Conservation (phyloP, 106 monocot species). For the Dactylorhiza incarnata region DNA sequence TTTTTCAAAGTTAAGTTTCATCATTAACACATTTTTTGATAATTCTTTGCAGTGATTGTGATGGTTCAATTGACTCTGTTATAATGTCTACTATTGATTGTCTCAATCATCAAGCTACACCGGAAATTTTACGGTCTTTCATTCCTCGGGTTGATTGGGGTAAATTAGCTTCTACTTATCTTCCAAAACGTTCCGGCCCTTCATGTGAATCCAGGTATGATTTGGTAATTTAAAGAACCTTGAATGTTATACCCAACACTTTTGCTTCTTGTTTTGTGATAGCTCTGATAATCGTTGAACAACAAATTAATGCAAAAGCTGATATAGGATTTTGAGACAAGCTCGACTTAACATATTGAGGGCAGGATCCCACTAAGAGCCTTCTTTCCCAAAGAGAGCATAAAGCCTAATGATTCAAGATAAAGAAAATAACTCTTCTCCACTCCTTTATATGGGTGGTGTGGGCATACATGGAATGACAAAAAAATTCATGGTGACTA, state of each 20-base stretch:
- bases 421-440: too few relatives aligned
- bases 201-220: conserved; percentile 90
- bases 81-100: conserved; percentile 20
- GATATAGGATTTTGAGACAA: too few relatives aligned
- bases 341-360: too few relatives aligned
- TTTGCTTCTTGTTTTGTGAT: background rate
- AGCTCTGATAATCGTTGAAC: too few relatives aligned
- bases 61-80: conserved; percentile 29
- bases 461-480: too few relatives aligned
- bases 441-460: too few relatives aligned
- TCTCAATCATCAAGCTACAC: conserved; percentile 48
- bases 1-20: background rate
- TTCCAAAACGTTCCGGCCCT: conserved; percentile 61
- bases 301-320: too few relatives aligned
- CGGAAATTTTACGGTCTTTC: conserved; percentile 67
- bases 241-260: background rate
- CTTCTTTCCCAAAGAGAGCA: too few relatives aligned
- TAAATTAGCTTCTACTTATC: conserved; percentile 79
- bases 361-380: too few relatives aligned
- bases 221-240: background rate
- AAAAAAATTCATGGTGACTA: too few relatives aligned
- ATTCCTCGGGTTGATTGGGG: conserved; percentile 81
- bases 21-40: conserved; percentile 4
- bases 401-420: too few relatives aligned
- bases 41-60: conserved; percentile 45